Conservation (phyloP, 495 filamentous ascomycete genomes). For the Xanthoparmelia taractica region DNA sequence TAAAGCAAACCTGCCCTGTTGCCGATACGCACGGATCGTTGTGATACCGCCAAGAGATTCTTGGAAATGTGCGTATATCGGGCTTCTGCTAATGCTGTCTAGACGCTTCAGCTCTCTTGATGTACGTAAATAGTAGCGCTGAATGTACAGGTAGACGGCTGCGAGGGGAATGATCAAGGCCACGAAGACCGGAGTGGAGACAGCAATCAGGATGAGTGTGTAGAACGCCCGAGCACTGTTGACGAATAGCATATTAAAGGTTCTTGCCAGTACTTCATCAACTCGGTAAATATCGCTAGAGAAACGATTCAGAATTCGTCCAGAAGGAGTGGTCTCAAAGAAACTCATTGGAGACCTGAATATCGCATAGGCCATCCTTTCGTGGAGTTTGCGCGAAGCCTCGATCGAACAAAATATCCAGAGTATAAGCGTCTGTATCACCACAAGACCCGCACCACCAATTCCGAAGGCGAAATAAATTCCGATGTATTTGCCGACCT, state of each 20-base stretch:
- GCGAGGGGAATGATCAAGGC: slow-evolving; percentile 71
- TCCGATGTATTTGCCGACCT: slow-evolving; percentile 84
- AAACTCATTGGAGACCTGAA: slow-evolving; percentile 98
- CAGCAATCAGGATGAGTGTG: slow-evolving; percentile 77
- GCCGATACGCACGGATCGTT: slow-evolving; percentile 94
- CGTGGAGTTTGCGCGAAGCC: slow-evolving; percentile 92
- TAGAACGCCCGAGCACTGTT: slow-evolving; percentile 79
- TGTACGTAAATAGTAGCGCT: slow-evolving; percentile 93
- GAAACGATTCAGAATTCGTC: slow-evolving; percentile 92
- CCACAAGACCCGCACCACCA: slow-evolving; percentile 77
- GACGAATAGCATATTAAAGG: slow-evolving; percentile 89
- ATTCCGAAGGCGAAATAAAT: slow-evolving; percentile 91
- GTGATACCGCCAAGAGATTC: slow-evolving; percentile 91
- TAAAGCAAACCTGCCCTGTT: slow-evolving; percentile 74
- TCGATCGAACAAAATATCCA: slow-evolving; percentile 99
- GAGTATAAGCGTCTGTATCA: slow-evolving; percentile 86
- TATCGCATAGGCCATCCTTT: slow-evolving; percentile 95
- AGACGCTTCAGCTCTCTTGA: slow-evolving; percentile 94
- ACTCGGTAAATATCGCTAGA: slow-evolving; percentile 95
- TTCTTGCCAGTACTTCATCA: slow-evolving; percentile 88
- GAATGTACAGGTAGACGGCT: slow-evolving; percentile 82
- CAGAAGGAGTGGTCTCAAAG: slow-evolving; percentile 97
- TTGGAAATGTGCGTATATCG: slow-evolving; percentile 97
- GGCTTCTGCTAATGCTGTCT: slow-evolving; percentile 89
- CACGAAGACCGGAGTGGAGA: slow-evolving; percentile 73